Evolutionary conservation across 2,329 filamentous ascomycete genomes (phyloP).

Genomic region (Aureobasidium sp.): DNA sequence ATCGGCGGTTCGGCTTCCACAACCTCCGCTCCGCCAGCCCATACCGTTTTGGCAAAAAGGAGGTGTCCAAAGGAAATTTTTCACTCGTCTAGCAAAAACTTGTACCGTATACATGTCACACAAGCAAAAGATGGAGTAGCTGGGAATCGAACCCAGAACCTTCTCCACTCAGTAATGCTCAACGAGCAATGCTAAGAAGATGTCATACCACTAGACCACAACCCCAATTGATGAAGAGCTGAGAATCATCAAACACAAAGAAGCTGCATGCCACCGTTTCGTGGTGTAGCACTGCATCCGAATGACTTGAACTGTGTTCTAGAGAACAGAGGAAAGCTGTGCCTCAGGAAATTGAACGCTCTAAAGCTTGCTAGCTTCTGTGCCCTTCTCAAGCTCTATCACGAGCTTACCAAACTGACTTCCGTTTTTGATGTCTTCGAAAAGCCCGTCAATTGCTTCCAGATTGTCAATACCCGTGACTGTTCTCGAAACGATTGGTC

Average conservation of each 20-base stretch:
- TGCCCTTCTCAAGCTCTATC: constrained; percentile 44
- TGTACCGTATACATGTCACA: neutral
- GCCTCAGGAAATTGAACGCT: neutral
- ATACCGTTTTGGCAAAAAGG: neutral
- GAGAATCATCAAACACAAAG: too few relatives aligned
- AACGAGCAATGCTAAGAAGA: constrained; percentile 11
- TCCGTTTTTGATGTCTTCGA: constrained; percentile 79
- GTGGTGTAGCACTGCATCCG: neutral
- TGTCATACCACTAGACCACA: constrained; percentile 15
- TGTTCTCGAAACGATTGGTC: constrained; percentile 65
- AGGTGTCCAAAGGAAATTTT: neutral
- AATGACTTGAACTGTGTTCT: neutral
- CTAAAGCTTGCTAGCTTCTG: constrained; percentile 25
- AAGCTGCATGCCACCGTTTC: too few relatives aligned
- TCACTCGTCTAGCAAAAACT: neutral
- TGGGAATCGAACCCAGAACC: constrained; percentile 14
- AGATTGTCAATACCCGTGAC: constrained; percentile 66
- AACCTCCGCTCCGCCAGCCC: neutral
- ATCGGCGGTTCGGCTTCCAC: neutral
- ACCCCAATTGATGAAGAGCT: neutral
- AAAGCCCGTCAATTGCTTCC: constrained; percentile 71
- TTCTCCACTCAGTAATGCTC: constrained; percentile 12
- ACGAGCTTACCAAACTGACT: constrained; percentile 91
- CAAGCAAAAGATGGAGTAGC: constrained; percentile 6
- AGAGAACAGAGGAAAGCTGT: too few relatives aligned